A percentile compares a stretch with the other conserved stretches of the same genome.
Evolutionary conservation across 768 basidiomycete genomes (phyloP).

Genomic region (Podaxis rugospora): DNA sequence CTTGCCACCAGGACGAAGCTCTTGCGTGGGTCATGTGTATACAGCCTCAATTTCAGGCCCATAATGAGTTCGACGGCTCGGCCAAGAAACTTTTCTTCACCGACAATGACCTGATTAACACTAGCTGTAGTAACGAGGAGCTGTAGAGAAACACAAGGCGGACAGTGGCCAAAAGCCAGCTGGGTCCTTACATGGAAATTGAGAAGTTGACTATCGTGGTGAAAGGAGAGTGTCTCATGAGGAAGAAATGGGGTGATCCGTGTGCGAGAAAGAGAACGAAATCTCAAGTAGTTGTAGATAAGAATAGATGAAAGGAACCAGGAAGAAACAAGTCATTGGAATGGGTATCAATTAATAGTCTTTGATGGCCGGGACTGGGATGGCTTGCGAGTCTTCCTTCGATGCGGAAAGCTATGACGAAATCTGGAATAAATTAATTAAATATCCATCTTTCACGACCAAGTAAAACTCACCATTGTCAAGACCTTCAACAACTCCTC

Average conservation of each 20-base stretch:
- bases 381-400: neutral
- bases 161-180: neutral
- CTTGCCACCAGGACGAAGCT: no score
- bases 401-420: neutral
- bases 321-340: no score
- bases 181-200: neutral
- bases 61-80: neutral
- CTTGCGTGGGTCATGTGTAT: no score
- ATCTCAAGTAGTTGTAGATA: no score
- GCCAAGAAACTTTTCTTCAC: neutral
- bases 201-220: neutral
- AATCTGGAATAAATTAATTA: neutral
- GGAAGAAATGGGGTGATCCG: neutral
- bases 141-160: neutral
- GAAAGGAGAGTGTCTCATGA: neutral
- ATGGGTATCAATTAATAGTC: neutral
- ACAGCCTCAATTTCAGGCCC: no score
- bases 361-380: neutral
- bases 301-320: neutral
- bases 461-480: slow-evolving; percentile 2
- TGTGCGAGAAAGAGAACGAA: neutral
- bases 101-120: neutral
- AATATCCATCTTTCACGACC: neutral
- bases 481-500: neutral
- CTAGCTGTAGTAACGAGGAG: neutral